Evolutionary conservation across 2,329 filamentous ascomycete genomes (phyloP).

Genomic region (Aspergillus latus): DNA sequence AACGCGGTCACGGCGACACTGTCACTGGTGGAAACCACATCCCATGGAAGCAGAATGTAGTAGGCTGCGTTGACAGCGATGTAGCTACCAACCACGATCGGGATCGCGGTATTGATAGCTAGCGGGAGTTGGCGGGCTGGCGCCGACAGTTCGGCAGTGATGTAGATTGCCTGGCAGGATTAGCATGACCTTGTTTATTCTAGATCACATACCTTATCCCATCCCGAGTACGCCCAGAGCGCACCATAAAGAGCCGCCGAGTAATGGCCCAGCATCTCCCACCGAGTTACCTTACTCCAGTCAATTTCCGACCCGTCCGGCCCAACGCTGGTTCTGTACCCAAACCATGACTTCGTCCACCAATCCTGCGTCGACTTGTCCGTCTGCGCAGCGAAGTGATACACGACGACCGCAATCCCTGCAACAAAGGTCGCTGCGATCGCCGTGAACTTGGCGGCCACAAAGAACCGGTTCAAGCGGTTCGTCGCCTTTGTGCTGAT

Average conservation of each 20-base stretch:
- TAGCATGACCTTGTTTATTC: no score
- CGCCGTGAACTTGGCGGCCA: conserved; percentile 18
- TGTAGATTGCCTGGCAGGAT: conserved; percentile 16
- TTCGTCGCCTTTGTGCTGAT: conserved; percentile 21
- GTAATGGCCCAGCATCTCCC: conserved; percentile 21
- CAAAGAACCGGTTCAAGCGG: conserved; percentile 17
- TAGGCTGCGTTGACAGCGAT: conserved; percentile 20
- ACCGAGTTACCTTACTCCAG: conserved; percentile 15
- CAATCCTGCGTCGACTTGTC: conserved; percentile 14
- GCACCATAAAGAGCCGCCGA: conserved; percentile 22
- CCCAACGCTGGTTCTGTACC: conserved; percentile 12
- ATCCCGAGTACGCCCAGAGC: conserved; percentile 22
- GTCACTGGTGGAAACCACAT: conserved; percentile 18
- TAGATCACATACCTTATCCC: conserved; percentile 18
- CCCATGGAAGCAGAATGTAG: conserved; percentile 21
- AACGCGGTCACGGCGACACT: conserved; percentile 22
- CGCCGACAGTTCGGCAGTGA: conserved; percentile 19
- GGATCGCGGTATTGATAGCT: conserved; percentile 20
- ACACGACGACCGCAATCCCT: conserved; percentile 13
- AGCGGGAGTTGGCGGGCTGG: conserved; percentile 21
- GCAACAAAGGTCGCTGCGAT: conserved; percentile 14
- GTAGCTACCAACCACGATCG: conserved; percentile 18
- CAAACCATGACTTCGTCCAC: conserved; percentile 19
- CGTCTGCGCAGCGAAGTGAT: background rate
- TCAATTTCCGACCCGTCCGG: conserved; percentile 19